Evolutionary conservation across 73 alveolate genomes (phyloP), one percentile per base, ranked within the genome.

Genomic region (Paramecium bursaria): DNA sequence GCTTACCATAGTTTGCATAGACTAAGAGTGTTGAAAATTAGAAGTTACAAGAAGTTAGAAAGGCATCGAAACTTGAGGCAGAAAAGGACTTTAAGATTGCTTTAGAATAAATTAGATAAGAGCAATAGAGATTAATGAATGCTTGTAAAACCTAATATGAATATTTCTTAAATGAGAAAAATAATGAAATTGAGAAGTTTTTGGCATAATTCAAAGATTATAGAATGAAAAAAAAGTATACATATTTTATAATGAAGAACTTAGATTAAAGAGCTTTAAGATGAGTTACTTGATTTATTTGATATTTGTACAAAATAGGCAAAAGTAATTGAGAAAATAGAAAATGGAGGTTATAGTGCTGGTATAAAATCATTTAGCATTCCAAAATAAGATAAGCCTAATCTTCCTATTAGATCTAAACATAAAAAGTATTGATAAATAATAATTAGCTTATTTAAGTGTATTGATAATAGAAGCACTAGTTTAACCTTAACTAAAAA

Each of bases 111-210:
- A 31, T 54, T 6, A 79, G 30, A 55, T 1, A 21, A 25, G 89
- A 79, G 29, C 25, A 79, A 50, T 9, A 17, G 10, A 79, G 51
- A 54, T 35, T 67, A 27, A 39, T 53, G 9, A 61, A 79, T 1
- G 39, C 75, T 5, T 53, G 75, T 33, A 79, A 79, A 55, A 31
- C 29, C 14, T 33, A 79, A 23, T 79, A 79, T 79, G 89, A 79
- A 42, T 54, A 39, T 53, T 31, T n/a, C 1, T 79, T 79, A 54
- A 79, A 79, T 44, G 51, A 50, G n/a, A 79, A 79, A 54, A 79
- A 79, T 54, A 51, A 52, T 26, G 89, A 79, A 53, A 79, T 79
- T 4, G 89, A 79, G 7, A 79, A 79, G n/a, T 79, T 53, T 54
- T 14, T 79, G 1, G 48, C 39, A 13, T 44, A 60, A 35, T 53